These are phyloP conservation scores for Beauveria rudraprayagi DNA, from an alignment of 2,329 filamentous ascomycete genomes.

Conservation along the genomic window DNA sequence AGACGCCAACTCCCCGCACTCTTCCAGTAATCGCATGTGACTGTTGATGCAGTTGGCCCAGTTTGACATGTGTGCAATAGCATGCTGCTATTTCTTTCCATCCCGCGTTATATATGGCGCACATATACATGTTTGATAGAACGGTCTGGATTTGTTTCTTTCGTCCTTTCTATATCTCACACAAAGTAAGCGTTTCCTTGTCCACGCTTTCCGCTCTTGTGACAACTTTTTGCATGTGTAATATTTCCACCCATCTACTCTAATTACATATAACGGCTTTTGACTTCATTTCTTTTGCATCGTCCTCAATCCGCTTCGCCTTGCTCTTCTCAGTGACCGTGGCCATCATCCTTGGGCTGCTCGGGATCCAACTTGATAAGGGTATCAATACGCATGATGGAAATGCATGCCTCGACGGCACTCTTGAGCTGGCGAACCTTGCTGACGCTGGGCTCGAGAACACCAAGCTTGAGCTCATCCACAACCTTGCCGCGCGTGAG, in stretches of 20 bases:
- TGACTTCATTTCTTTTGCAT: constrained; percentile 14
- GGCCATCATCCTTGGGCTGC: constrained; percentile 68
- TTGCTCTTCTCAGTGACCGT: constrained; percentile 58
- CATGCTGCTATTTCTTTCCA: too few species aligned
- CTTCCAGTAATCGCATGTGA: not conserved
- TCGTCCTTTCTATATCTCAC: constrained; percentile 5
- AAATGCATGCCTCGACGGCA: constrained; percentile 95
- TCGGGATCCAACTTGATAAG: constrained; percentile 97
- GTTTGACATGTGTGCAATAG: too few species aligned
- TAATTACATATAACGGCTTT: constrained; percentile 7
- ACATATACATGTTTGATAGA: not conserved
- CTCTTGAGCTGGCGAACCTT: constrained; percentile 98
- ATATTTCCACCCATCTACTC: constrained; percentile 1
- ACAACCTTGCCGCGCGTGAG: constrained; percentile 81
- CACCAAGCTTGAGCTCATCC: constrained; percentile 88
- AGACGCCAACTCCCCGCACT: not conserved
- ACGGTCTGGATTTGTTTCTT: not conserved
- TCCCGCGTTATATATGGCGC: not conserved
- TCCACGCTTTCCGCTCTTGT: not conserved
- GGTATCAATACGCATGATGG: constrained; percentile 98
- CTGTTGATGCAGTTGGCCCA: not conserved
- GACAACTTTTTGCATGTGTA: not conserved
- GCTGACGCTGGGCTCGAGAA: constrained; percentile 94
- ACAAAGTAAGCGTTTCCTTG: not conserved
- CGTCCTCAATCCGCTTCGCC: constrained; percentile 15